Base-by-base conservation (phyloP, 176 grass and related monocot species). In the Tillandsia fasciculata region DNA sequence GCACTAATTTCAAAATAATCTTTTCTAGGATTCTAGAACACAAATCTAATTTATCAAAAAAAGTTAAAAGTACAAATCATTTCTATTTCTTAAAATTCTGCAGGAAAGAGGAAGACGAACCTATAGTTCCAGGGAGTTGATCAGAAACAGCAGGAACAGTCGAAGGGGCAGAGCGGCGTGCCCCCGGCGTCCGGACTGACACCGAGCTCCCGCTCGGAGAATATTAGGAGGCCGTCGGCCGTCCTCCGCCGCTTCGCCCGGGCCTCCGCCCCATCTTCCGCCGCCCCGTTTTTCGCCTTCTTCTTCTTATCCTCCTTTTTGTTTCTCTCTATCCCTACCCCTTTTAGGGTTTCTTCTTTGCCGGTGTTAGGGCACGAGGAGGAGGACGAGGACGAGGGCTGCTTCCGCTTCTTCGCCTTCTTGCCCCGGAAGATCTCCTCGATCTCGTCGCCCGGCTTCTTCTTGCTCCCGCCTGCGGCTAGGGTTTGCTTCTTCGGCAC, bases 121-220 rank as follows among this genome's bases (percentile, higher is more conserved):
- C 33, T 0, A 42, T 0, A 42, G 33, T 42, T 42, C 33, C 0
- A 42, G 33, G 33, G 33, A 42, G 4, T 42, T 42, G 63, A 67
- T 67, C 73, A 75, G 50, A 75, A 75, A 49, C 73, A 75, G 73
- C 73, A 75, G 8, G 63, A 66, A 66, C 73, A 75, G 50, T 75
- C 64, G 24, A 75, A 53, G 48, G 73, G 64, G 23, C 73, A 75
- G 50, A 75, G 73, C 28, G 63, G 26, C 8, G 73, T 75, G 13
- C 73, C 64, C 12, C 73, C 73, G 1, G 73, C 64, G 3, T 75
- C 49, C 9, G 14, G 18, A 3, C 67, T 75, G 22, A 20, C 29
- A 1, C 73, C 50, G 24, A 75, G 49, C 64, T 75, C 73, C 0
- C 33, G 49, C 24, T 49, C 63, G 50, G 73, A 47, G 63, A 67